Base-by-base conservation (phyloP, 2,329 filamentous ascomycete species). In the Colletotrichum chrysophilum region DNA sequence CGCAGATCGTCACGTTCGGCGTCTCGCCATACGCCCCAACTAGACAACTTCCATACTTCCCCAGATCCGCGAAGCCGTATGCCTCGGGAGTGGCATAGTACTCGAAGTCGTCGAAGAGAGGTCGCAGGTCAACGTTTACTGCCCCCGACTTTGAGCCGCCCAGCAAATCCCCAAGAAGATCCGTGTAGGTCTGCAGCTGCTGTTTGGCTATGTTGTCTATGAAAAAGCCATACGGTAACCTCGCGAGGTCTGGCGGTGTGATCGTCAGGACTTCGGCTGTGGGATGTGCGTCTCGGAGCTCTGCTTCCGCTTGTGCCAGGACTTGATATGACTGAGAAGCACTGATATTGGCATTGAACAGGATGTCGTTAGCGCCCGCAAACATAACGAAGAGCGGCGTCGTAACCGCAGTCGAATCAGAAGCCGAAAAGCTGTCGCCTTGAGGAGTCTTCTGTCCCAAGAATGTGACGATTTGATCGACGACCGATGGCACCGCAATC, bases 301-400 rank as follows among this genome's bases (percentile, higher is more conserved):
- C 9, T 7, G 26, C 16, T 26, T 32, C 32, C 1, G 38, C 70
- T 3, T 56, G 56, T 28, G 24, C 13, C 10, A 76, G 56, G 6
- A 52, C 58, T 13, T 76, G 58, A 7, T 68, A 66, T 18, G 70
- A 60, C 70, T 76, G 74, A 13, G 74, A 74, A 21, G 74, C 64
- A 34, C 70, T 76, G 28, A 74, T 74, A 9, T 74, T 76, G 43
- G 70, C 24, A 18, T 74, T 74, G 14, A 74, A 76, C 8, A 76
- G 13, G 32, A 76, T 18, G 18, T 76, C 74, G 58, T 76, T 76
- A 18, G 64, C 43, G 8, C 74, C 70, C 7, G 74, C 56, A 6
- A 74, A 69, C n/a, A 74, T 2, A 1, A 76, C 65, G 21, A 76
- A 58, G 7, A 76, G 32, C 1, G 74, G 74, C 26, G 34, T 60